phyloP scores from a whole-genome alignment of 345 rosid genomes.

The Linum tenue region DNA sequence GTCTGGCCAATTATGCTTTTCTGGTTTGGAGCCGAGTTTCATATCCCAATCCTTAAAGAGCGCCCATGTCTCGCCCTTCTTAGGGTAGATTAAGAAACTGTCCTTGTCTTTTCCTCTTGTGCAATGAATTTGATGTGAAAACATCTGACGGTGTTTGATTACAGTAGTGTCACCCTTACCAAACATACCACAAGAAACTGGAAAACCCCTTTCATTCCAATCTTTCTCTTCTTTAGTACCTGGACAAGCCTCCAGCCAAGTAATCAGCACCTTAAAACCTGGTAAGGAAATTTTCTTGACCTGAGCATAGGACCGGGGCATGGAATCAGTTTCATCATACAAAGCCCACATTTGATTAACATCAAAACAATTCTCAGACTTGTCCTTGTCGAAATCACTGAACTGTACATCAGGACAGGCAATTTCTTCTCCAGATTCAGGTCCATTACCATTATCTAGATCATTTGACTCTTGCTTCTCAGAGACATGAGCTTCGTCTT shows the following conservation, averaged over 20 bases:
- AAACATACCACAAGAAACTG: conserved; percentile 63
- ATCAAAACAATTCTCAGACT: conserved; percentile 40
- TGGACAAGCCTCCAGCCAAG: conserved; percentile 68
- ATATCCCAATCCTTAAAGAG: conserved; percentile 63
- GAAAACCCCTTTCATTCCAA: conserved; percentile 37
- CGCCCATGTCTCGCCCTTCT: conserved; percentile 83
- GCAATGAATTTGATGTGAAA: conserved; percentile 47
- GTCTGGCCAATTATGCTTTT: conserved; percentile 34
- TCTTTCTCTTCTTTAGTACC: conserved; percentile 23
- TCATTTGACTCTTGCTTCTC: conserved; percentile 1
- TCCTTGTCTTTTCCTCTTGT: conserved; percentile 12
- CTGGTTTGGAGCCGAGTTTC: conserved; percentile 41
- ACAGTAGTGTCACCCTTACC: conserved; percentile 26
- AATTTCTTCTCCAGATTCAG: conserved; percentile 13
- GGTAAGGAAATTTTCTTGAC: conserved; percentile 43
- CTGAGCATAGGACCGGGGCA: conserved; percentile 78
- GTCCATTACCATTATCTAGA: conserved; percentile 14
- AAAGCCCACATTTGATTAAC: conserved; percentile 74
- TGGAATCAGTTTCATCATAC: conserved; percentile 62
- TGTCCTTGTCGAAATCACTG: conserved; percentile 45
- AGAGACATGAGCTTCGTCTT: conserved; percentile 16
- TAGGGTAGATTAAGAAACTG: conserved; percentile 44
- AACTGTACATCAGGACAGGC: conserved; percentile 67
- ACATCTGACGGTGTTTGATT: conserved; percentile 40
- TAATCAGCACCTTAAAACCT: conserved; percentile 50